phyloP scores from a whole-genome alignment of 1,139 yeast species.

The Protomyces inouyei region DNA sequence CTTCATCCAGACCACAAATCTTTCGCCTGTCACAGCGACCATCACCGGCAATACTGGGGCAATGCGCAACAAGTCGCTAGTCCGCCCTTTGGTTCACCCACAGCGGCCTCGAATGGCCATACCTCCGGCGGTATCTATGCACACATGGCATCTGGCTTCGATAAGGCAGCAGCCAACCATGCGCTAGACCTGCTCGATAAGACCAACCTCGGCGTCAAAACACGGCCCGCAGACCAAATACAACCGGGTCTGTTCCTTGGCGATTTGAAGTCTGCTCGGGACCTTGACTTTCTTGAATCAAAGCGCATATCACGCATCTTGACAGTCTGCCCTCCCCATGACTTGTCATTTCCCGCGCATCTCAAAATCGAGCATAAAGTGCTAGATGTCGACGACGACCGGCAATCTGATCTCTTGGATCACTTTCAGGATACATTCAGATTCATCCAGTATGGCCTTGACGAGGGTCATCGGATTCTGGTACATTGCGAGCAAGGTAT shows the following conservation, averaged over 20 bases:
- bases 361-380: conserved; percentile 50
- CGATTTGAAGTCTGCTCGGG: conserved; percentile 14
- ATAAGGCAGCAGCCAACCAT: conserved; percentile 2
- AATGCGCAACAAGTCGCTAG: background rate
- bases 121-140: background rate
- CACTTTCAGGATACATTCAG: conserved; percentile 56
- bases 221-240: conserved; percentile 23
- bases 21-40: background rate
- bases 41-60: background rate
- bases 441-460: conserved; percentile 64
- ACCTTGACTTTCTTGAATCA: background rate
- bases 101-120: background rate
- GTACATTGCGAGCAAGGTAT: conserved; percentile 63
- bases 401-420: conserved; percentile 57
- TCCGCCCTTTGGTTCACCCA: background rate
- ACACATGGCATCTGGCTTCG: background rate
- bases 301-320: conserved; percentile 13
- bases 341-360: background rate
- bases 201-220: conserved; percentile 4
- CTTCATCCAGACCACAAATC: no score
- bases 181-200: conserved; percentile 9
- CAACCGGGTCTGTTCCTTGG: conserved; percentile 24
- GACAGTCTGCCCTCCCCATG: conserved; percentile 7
- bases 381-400: conserved; percentile 63
- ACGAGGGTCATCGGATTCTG: conserved; percentile 37